Evolutionary conservation across 2,329 filamentous ascomycete genomes (phyloP), one percentile per base, ranked within the genome.

Genomic region (Xylariomycetidae sp.): DNA sequence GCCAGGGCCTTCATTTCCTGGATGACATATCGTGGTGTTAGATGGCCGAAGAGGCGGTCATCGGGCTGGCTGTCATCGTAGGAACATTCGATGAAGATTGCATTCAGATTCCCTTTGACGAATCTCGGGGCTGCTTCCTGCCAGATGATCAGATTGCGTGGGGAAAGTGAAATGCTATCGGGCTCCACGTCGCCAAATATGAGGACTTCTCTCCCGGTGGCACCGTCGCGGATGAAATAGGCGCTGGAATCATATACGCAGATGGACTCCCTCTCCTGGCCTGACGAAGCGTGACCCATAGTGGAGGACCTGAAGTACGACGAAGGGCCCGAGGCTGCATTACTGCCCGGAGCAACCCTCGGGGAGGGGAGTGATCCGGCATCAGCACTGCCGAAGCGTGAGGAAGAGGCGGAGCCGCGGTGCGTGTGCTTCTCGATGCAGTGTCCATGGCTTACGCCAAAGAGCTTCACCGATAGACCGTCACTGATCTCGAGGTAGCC

Each of bases 181-280:
- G 92, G 88, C 54, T 98, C 92, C 23, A 97, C 86, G 46, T 98
- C 92, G 13, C 92, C 92, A 55, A 96, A 97, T 30, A 98, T 85
- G 39, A 98, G 75, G 3, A 97, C 77, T 60, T 98, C 90, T 19
- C 74, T 74, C 2, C 77, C 74, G 0, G 79, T 84, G 1, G 64
- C 56, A 20, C 82, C 68, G 39, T 92, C 85, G 23, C 87, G 84
- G 44, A 98, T 85, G 59, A 98, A 97, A 61, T 89, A 97, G 1
- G 88, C 90, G 13, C 88, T 92, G 43, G 87, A 94, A 56, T 96
- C 88, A 40, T 87, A 83, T 1, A 88, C 84, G 48, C 82, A 88
- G 20, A 72, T 53, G 13, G 62, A 65, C 36, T 79, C 72, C 31
- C 57, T 59, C n/a, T 59, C 55, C 23, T 53, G 45, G 12, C 13